These are phyloP conservation scores for Cryptococcus sp. DNA, from an alignment of 1,284 basidiomycete species.

Conservation along the genomic window DNA sequence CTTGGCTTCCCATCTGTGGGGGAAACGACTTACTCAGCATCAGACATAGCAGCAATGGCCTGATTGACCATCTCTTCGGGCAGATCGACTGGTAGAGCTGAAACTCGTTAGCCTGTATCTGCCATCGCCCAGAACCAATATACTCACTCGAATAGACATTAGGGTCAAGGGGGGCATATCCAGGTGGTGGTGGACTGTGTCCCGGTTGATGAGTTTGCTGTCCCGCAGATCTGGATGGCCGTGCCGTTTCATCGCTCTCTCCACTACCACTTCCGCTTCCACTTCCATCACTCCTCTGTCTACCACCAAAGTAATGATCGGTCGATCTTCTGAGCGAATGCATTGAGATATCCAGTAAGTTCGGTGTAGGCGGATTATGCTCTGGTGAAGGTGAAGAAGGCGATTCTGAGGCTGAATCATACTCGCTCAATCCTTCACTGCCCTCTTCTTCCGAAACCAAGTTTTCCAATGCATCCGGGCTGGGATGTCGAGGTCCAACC, in stretches of 20 bases:
- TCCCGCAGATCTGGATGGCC: conserved; percentile 8
- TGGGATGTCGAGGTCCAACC: conserved; percentile 30
- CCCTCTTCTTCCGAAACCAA: conserved; percentile 14
- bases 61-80: conserved; percentile 47
- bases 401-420: conserved; percentile 9
- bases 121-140: too few species aligned
- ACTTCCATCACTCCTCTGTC: conserved; percentile 6
- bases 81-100: conserved; percentile 45
- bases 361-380: conserved; percentile 55
- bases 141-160: conserved; percentile 42
- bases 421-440: conserved; percentile 15
- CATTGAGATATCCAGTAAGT: conserved; percentile 53
- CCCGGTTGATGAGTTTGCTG: background rate
- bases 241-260: conserved; percentile 30
- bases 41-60: conserved; percentile 45
- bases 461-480: conserved; percentile 22
- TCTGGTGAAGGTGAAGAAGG: conserved; percentile 31
- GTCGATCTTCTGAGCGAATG: conserved; percentile 38
- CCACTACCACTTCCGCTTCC: conserved; percentile 18
- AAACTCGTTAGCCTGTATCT: too few species aligned
- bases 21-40: conserved; percentile 2
- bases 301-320: conserved; percentile 31
- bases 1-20: too few species aligned
- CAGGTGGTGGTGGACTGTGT: conserved; percentile 36
- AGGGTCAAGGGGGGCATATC: conserved; percentile 48